These are phyloP conservation scores for Babesia divergens DNA, from an alignment of 169 alveolate genomes.

Conservation along the genomic window DNA sequence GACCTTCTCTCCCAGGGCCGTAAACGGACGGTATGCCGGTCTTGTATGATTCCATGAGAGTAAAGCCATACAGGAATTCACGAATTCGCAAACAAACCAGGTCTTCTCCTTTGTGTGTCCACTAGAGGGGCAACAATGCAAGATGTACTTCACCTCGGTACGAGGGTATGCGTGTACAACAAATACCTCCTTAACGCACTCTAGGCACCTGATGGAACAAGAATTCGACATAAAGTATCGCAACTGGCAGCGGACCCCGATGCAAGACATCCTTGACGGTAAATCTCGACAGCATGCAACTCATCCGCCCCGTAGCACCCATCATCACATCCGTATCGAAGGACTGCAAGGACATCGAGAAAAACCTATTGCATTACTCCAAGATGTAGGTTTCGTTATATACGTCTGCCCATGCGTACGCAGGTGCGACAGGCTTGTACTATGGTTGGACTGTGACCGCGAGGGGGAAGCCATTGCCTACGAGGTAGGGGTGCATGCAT, in stretches of 20 bases:
- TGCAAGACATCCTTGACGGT: constrained; percentile 88
- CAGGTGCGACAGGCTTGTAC: constrained; percentile 83
- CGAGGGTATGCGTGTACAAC: constrained; percentile 76
- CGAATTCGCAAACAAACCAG: constrained; percentile 67
- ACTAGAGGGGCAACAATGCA: constrained; percentile 68
- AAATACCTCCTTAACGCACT: not conserved
- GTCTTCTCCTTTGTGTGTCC: constrained; percentile 66
- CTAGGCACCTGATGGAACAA: constrained; percentile 90
- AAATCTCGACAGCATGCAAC: not conserved
- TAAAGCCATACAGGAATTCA: constrained; percentile 39
- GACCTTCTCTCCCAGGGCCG: constrained; percentile 81
- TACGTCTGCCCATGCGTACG: not conserved
- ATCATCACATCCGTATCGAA: constrained; percentile 81
- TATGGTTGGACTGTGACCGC: constrained; percentile 99
- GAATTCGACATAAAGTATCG: constrained; percentile 91
- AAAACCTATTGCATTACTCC: constrained; percentile 86
- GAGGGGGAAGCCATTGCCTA: constrained; percentile 99
- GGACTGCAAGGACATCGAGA: constrained; percentile 79
- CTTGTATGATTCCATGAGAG: not conserved
- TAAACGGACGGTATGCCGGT: constrained; percentile 33
- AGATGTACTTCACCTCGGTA: constrained; percentile 89
- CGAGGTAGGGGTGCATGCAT: constrained; percentile 87
- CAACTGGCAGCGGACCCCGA: constrained; percentile 92
- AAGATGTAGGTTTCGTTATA: constrained; percentile 82
- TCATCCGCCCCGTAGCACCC: constrained; percentile 75